Evolutionary conservation across 1,284 basidiomycete species (phyloP).

Genomic region (Xanthoconium separans): DNA sequence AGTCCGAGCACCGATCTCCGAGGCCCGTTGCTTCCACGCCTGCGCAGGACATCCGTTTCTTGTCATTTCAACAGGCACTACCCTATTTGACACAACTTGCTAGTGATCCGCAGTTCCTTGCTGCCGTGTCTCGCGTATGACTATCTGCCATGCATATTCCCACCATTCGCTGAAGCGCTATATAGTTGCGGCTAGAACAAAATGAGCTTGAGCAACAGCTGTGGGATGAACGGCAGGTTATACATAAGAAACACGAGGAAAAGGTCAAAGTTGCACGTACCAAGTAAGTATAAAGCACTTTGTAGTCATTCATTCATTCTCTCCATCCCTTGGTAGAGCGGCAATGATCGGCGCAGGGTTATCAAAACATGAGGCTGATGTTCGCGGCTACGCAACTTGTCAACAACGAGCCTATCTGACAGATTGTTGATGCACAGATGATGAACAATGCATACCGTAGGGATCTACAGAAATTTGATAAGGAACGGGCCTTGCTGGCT

Average conservation of each 20-base stretch:
- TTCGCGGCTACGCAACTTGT: constrained; percentile 35
- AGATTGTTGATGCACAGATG: constrained; percentile 41
- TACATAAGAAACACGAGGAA: constrained; percentile 63
- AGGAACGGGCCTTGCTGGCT: constrained; percentile 59
- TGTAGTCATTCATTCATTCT: constrained; percentile 2
- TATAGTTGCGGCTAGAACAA: constrained; percentile 61
- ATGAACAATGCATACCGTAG: constrained; percentile 58
- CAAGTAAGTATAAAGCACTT: constrained; percentile 46
- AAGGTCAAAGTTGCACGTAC: constrained; percentile 63
- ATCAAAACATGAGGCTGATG: constrained; percentile 69
- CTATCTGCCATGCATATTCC: constrained; percentile 1
- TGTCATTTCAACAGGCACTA: constrained; percentile 66
- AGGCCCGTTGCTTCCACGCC: constrained; percentile 9
- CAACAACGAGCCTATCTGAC: constrained; percentile 10
- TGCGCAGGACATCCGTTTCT: constrained; percentile 35
- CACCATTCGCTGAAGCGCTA: constrained; percentile 5
- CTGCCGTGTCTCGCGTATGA: constrained; percentile 49
- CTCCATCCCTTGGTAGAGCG: constrained; percentile 35
- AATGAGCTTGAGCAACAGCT: constrained; percentile 60
- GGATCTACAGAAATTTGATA: constrained; percentile 65
- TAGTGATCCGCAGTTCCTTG: constrained; percentile 48
- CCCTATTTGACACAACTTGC: constrained; percentile 54
- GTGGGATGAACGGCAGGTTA: constrained; percentile 59
- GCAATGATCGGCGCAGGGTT: constrained; percentile 59
- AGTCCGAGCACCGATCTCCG: constrained; percentile 11